A percentile compares a stretch with the other conserved stretches of the same genome.
Conservation (phyloP, 2,329 filamentous ascomycete genomes). For the Elsinoe arachidis region DNA sequence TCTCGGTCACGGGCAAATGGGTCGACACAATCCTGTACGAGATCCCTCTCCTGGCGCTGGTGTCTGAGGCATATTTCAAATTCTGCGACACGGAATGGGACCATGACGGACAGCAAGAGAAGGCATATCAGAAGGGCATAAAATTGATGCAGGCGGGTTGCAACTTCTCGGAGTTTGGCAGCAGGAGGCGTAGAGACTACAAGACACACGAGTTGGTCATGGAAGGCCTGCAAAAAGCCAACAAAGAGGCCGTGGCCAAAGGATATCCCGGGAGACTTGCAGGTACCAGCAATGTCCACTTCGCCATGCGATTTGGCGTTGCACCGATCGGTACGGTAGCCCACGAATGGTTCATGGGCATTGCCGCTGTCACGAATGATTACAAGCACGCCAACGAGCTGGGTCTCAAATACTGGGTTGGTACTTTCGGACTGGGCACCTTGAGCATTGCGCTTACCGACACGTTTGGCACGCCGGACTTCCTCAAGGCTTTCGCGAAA, state of each 20-base stretch:
- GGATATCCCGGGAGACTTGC: constrained; percentile 65
- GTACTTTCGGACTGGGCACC: constrained; percentile 78
- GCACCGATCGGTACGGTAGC: constrained; percentile 81
- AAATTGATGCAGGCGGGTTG: constrained; percentile 73
- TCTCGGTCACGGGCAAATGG: constrained; percentile 76
- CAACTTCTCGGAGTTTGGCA: constrained; percentile 88
- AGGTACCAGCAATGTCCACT: constrained; percentile 92
- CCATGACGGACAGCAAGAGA: constrained; percentile 76
- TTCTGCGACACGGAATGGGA: constrained; percentile 93
- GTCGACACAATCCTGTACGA: constrained; percentile 95
- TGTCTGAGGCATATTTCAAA: constrained; percentile 94
- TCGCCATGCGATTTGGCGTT: constrained; percentile 87
- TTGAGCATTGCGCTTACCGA: constrained; percentile 87
- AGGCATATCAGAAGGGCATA: constrained; percentile 72
- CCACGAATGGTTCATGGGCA: constrained; percentile 99
- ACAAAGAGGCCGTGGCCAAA: constrained; percentile 49
- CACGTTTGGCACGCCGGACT: constrained; percentile 87
- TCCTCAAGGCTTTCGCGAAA: constrained; percentile 74
- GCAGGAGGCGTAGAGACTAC: constrained; percentile 80
- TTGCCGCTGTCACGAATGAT: constrained; percentile 79
- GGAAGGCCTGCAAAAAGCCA: constrained; percentile 70
- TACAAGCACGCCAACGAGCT: constrained; percentile 78
- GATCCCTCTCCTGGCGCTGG: constrained; percentile 83
- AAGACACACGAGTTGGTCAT: constrained; percentile 91
- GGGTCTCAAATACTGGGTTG: constrained; percentile 79